These are phyloP conservation scores for Teratosphaeria destructans DNA, from an alignment of 2,329 filamentous ascomycete genomes.

Conservation along the genomic window DNA sequence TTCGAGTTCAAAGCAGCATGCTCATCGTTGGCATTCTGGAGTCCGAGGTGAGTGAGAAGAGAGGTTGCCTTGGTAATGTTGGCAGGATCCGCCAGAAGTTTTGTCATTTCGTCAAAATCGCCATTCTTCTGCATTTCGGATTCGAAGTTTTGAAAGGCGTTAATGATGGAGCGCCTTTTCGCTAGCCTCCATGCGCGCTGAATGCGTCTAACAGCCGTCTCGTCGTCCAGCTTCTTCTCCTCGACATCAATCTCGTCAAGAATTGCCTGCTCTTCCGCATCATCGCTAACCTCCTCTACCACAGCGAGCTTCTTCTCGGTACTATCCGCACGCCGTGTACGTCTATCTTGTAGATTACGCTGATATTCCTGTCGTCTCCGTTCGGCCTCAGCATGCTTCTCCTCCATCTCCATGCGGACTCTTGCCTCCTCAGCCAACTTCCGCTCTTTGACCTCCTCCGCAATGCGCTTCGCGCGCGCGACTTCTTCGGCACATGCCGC, in stretches of 20 bases:
- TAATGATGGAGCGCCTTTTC: conserved; percentile 49
- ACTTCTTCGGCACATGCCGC: conserved; percentile 76
- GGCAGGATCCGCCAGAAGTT: conserved; percentile 55
- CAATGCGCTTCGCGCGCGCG: conserved; percentile 70
- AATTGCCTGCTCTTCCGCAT: conserved; percentile 34
- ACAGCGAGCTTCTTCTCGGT: conserved; percentile 41
- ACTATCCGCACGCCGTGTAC: conserved; percentile 26
- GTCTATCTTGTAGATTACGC: conserved; percentile 39
- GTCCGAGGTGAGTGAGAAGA: conserved; percentile 58
- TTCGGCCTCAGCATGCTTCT: conserved; percentile 68
- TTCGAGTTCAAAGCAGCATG: conserved; percentile 57
- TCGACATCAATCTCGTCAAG: conserved; percentile 19
- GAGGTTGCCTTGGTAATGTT: conserved; percentile 57
- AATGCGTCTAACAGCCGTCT: conserved; percentile 55
- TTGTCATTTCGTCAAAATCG: conserved; percentile 65
- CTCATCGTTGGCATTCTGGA: conserved; percentile 49
- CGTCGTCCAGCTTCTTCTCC: conserved; percentile 39
- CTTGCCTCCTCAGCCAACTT: conserved; percentile 63
- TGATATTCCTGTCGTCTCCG: conserved; percentile 50
- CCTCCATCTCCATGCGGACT: conserved; percentile 65
- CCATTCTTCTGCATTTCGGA: conserved; percentile 39
- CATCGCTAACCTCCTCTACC: conserved; percentile 39
- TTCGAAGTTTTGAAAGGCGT: conserved; percentile 55
- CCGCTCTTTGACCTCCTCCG: conserved; percentile 70
- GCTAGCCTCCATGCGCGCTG: conserved; percentile 60